A percentile compares a stretch with the other conserved stretches of the same genome.
Conservation (phyloP, 441 rosid species). For the Adansonia gregorii region DNA sequence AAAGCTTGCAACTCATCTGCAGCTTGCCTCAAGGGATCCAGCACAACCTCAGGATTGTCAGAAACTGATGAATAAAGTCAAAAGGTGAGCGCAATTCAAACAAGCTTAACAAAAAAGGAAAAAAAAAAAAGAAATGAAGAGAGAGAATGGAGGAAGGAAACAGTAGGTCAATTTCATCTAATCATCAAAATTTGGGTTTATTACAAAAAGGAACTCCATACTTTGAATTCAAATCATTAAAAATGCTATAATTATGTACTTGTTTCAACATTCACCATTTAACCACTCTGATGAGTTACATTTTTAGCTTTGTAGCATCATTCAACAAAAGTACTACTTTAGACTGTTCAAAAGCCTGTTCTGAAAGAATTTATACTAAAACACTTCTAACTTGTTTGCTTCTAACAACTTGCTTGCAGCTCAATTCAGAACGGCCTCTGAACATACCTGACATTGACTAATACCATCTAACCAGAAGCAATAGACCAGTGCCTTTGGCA, state of each 20-base stretch:
- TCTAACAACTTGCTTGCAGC: neutral
- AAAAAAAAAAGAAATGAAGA: neutral
- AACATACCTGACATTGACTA: neutral
- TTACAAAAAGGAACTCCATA: neutral
- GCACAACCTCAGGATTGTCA: slow-evolving; percentile 62
- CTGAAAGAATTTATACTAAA: neutral
- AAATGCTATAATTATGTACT: neutral
- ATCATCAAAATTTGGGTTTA: neutral
- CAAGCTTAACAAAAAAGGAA: neutral
- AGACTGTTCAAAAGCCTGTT: neutral
- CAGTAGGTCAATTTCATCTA: neutral
- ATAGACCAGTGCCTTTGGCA: neutral
- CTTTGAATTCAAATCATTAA: neutral
- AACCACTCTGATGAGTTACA: neutral
- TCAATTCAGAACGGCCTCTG: neutral
- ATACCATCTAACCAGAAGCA: slow-evolving; percentile 9
- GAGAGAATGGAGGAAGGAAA: neutral
- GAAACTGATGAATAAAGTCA: slow-evolving; percentile 44
- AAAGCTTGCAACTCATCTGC: slow-evolving; percentile 72
- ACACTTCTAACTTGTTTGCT: neutral
- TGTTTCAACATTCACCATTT: slow-evolving; percentile 5
- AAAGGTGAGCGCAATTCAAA: slow-evolving; percentile 12
- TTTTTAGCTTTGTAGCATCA: neutral
- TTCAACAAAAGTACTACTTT: neutral
- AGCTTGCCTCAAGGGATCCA: slow-evolving; percentile 86